Evolutionary conservation across 208 protist genomes (phyloP).

Genomic region (Leishmania tropica): DNA sequence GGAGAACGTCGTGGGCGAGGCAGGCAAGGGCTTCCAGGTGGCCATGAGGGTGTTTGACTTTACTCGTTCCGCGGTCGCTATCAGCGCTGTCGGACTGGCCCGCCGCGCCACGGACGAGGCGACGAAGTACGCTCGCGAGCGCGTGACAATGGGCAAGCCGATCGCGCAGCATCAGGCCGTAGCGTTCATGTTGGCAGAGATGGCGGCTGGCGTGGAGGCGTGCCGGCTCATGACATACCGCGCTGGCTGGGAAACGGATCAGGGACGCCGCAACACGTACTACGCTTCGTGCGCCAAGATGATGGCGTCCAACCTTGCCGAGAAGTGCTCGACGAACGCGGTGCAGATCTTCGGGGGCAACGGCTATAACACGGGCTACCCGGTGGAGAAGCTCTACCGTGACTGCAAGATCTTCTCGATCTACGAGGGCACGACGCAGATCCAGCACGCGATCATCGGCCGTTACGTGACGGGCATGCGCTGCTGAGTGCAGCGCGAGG

Average conservation of each 20-base stretch:
- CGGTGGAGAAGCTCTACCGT: slow-evolving; percentile 94
- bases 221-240: slow-evolving; percentile 70
- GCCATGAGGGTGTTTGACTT: slow-evolving; percentile 91
- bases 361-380: slow-evolving; percentile 94
- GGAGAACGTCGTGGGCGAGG: slow-evolving; percentile 73
- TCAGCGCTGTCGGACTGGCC: slow-evolving; percentile 85
- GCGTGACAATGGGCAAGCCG: slow-evolving; percentile 85
- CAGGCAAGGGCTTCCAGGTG: slow-evolving; percentile 84
- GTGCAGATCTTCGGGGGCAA: slow-evolving; percentile 93
- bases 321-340: slow-evolving; percentile 77
- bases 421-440: slow-evolving; percentile 93
- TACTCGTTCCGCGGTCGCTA: slow-evolving; percentile 81
- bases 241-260: slow-evolving; percentile 82
- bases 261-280: slow-evolving; percentile 84
- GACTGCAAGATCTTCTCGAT: slow-evolving; percentile 95
- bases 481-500: slow-evolving; percentile 22
- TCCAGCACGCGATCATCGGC: slow-evolving; percentile 87
- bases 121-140: slow-evolving; percentile 68
- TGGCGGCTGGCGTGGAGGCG: slow-evolving; percentile 89
- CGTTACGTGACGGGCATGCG: slow-evolving; percentile 61
- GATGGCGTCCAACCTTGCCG: slow-evolving; percentile 69
- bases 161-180: slow-evolving; percentile 88
- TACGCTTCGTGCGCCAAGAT: slow-evolving; percentile 90
- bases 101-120: slow-evolving; percentile 86
- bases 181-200: slow-evolving; percentile 90